Percentiles rank a stretch among this genome's conserved stretches.
These are phyloP conservation scores for Nicotiana knightiana DNA, from an alignment of 257 asterid species.

Conservation along the genomic window DNA sequence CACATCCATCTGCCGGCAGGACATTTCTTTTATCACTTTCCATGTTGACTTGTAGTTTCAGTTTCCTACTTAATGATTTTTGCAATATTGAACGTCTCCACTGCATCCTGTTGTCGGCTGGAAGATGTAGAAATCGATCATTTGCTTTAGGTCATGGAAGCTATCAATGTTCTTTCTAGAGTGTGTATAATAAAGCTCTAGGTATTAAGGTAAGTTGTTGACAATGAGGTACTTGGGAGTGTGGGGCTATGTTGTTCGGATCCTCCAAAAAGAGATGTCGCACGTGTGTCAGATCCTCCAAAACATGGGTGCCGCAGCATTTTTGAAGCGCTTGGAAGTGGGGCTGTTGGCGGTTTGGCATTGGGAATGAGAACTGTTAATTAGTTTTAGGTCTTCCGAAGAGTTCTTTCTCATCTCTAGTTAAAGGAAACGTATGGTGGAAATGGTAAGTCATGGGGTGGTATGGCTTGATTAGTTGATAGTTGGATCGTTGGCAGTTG, in stretches of 20 bases:
- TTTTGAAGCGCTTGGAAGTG: background rate
- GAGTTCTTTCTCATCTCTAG: background rate
- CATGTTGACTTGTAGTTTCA: background rate
- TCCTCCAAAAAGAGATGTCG: too few species aligned
- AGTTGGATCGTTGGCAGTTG: background rate
- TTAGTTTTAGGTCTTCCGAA: background rate
- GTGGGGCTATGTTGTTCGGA: too few species aligned
- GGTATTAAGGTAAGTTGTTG: background rate
- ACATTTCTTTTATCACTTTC: background rate
- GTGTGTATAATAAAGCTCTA: background rate
- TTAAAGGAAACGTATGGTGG: background rate
- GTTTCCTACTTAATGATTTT: background rate
- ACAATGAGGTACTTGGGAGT: background rate
- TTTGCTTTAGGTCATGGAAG: background rate
- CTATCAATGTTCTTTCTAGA: background rate
- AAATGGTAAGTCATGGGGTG: background rate
- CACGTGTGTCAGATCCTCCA: too few species aligned
- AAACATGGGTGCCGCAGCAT: too few species aligned
- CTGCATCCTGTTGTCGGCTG: background rate
- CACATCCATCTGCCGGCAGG: background rate
- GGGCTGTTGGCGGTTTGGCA: background rate
- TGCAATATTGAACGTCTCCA: background rate
- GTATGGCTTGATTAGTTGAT: background rate
- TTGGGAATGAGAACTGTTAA: background rate
- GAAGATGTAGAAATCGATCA: background rate